Evolutionary conservation across 306 rosid species (phyloP).

Genomic region (Prunus davidiana): DNA sequence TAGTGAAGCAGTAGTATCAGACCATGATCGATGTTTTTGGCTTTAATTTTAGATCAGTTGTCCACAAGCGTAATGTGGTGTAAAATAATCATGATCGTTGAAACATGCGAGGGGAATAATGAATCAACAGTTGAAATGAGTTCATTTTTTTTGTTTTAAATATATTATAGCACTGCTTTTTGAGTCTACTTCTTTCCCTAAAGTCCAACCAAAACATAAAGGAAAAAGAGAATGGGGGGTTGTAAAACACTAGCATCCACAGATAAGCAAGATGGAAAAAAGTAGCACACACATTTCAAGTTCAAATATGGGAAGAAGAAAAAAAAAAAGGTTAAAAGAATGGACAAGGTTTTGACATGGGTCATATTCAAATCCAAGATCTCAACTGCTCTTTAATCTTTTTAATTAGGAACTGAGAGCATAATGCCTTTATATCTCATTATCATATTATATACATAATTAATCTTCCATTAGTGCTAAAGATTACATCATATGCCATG

Average conservation of each 20-base stretch:
- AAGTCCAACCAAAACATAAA: conserved; percentile 24
- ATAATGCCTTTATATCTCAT: conserved; percentile 22
- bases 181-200: not conserved
- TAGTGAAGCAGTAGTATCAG: not conserved
- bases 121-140: no score
- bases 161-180: not conserved
- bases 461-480: conserved; percentile 26
- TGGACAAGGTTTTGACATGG: conserved; percentile 41
- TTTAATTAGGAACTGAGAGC: conserved; percentile 18
- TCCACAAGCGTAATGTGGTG: no score
- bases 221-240: conserved; percentile 1
- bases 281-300: conserved; percentile 29
- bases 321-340: conserved; percentile 30
- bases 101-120: no score
- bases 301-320: conserved; percentile 13
- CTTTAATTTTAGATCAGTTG: no score
- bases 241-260: conserved; percentile 14
- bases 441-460: conserved; percentile 19
- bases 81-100: no score
- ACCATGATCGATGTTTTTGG: no score
- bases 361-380: conserved; percentile 45
- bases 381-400: conserved; percentile 16
- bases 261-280: conserved; percentile 23
- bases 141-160: no score
- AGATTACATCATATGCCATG: conserved; percentile 57